Base-by-base conservation (phyloP, 73 alveolate genomes). In the Uronychia setigera region DNA sequence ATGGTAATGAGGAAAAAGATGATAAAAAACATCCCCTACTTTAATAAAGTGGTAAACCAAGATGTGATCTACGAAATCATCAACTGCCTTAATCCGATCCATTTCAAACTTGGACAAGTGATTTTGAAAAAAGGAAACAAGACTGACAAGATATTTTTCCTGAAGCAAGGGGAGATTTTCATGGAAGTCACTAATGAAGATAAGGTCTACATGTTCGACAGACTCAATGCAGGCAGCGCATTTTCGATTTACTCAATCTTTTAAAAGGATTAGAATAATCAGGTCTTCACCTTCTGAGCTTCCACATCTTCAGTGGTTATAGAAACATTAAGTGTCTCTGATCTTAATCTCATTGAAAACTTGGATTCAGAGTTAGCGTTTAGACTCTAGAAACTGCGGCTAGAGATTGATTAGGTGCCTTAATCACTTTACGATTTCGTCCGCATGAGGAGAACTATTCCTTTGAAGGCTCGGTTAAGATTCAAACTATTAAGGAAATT, bases 171-270 rank as follows among this genome's bases (percentile, higher is more conserved):
- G n/a, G 85, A 76, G n/a, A 85, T 85, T 77, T 46, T 75, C 34
- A 86, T 85, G 29, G 60, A 75, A 28, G 91, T 85, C 1, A 80
- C 90, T 26, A 83, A 31, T 32, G 32, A 59, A 67, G 29, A n/a
- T 19, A 11, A 46, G 67, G 67, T 46, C 19, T 46, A 46, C 67
- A 5, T 26, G 67, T 33, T 85, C 31, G 91, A 85, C 58, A 32
- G 80, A 1, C 78, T 85, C 30, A 85, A 85, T 85, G 91, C 76
- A n/a, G 91, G 91, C 31, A 35, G 82, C 29, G 76, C 85, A 74
- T 85, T 85, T 59, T 76, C 85, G 58, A 78, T 85, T 25, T 85
- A 77, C 79, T 29, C 91, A n/a, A 77, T 86, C 14, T 85, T 85
- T 19, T 46, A 5, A 5, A 46, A 46, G 19, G 67, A 46, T n/a